phyloP scores from a whole-genome alignment of 495 filamentous ascomycete genomes.

The Daldinia grandis region DNA sequence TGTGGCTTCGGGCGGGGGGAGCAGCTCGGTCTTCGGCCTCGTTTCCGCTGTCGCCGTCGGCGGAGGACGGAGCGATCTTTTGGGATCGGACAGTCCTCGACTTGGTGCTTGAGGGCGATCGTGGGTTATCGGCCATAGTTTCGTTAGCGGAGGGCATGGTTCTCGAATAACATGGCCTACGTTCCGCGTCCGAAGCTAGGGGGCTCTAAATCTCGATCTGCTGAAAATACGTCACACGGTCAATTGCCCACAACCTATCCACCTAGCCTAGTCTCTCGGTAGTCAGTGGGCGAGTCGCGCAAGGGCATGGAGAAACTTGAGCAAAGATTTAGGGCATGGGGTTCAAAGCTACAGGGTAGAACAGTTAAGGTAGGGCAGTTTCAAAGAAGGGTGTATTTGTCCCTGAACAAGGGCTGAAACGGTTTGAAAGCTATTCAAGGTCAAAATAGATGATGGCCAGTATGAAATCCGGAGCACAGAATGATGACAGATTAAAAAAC shows the following conservation, averaged over 20 bases:
- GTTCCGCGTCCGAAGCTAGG: conserved; percentile 14
- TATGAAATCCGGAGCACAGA: conserved; percentile 8
- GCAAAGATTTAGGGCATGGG: conserved; percentile 22
- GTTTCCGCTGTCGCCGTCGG: conserved; percentile 36
- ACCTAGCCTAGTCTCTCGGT: conserved; percentile 32
- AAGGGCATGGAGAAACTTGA: conserved; percentile 26
- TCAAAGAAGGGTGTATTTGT: background rate
- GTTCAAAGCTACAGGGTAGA: conserved; percentile 3
- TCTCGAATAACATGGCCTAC: conserved; percentile 31
- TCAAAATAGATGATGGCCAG: conserved; percentile 1
- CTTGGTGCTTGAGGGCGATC: conserved; percentile 38
- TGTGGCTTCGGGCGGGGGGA: conserved; percentile 58
- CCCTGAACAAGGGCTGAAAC: background rate
- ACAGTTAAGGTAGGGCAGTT: conserved; percentile 3
- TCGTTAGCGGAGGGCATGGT: conserved; percentile 21
- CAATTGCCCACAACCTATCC: conserved; percentile 29
- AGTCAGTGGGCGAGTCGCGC: conserved; percentile 21
- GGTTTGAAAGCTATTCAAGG: background rate
- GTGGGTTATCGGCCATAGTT: conserved; percentile 46
- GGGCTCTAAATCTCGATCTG: conserved; percentile 9
- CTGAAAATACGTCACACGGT: conserved; percentile 20
- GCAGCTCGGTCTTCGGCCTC: conserved; percentile 39
- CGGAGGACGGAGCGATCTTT: conserved; percentile 35
- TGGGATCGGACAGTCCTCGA: conserved; percentile 43
- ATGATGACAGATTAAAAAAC: conserved; percentile 31